Evolutionary conservation across 257 asterid genomes (phyloP).

Genomic region (Salvia miltiorrhiza): DNA sequence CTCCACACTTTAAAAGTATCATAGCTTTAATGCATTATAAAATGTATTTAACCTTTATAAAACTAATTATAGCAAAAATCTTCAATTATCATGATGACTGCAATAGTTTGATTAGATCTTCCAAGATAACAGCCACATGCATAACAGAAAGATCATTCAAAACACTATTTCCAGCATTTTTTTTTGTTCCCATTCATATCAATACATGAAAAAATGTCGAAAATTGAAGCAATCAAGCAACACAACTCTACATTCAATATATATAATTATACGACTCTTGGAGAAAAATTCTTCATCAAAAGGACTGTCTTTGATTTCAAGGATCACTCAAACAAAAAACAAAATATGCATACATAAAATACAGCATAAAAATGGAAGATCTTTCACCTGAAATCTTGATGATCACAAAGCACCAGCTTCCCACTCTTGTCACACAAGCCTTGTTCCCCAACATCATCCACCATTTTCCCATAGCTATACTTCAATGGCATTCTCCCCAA

Average conservation of each 20-base stretch:
- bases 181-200: not conserved
- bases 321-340: not conserved
- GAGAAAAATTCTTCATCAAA: not conserved
- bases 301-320: not conserved
- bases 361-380: not conserved
- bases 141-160: not conserved
- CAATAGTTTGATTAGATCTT: not conserved
- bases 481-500: slow-evolving; percentile 73
- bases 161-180: not conserved
- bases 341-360: not conserved
- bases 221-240: slow-evolving; percentile 1
- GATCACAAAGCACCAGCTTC: slow-evolving; percentile 65
- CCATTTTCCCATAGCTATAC: slow-evolving; percentile 75
- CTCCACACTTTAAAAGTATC: too few species aligned
- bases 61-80: too few species aligned
- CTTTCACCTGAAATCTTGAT: slow-evolving; percentile 38
- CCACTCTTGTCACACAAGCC: slow-evolving; percentile 74
- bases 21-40: too few species aligned
- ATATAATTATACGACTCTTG: not conserved
- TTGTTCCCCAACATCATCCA: slow-evolving; percentile 72
- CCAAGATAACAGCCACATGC: not conserved
- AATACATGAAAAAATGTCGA: too few species aligned
- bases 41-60: not conserved
- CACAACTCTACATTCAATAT: not conserved
- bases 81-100: not conserved